These are phyloP conservation scores for Amylostereum areolatum DNA, from an alignment of 1,284 basidiomycete species.

Conservation along the genomic window DNA sequence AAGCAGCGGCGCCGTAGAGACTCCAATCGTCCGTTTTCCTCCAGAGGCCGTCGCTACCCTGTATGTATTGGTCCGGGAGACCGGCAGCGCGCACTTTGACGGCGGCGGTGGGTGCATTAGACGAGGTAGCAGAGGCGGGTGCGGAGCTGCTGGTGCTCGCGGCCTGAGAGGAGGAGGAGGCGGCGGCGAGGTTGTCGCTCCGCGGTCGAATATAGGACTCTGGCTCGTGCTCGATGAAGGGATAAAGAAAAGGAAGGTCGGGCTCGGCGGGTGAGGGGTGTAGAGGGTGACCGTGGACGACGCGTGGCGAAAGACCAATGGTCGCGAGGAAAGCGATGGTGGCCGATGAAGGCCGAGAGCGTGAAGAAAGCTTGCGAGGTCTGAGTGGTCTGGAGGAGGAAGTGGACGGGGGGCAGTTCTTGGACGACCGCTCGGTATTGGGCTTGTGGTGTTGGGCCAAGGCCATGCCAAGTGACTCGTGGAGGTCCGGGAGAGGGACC, in stretches of 20 bases:
- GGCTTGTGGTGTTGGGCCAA: conserved; percentile 1
- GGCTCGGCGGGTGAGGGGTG: conserved; percentile 15
- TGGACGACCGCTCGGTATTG: neutral
- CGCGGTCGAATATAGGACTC: conserved; percentile 7
- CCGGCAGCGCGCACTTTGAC: conserved; percentile 9
- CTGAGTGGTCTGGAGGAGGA: conserved; percentile 5
- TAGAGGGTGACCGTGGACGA: conserved; percentile 41
- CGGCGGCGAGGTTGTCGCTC: neutral
- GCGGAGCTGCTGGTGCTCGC: neutral
- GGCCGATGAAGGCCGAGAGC: conserved; percentile 29
- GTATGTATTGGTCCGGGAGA: conserved; percentile 47
- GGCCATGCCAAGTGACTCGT: too few species aligned
- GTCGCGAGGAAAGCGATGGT: conserved; percentile 51
- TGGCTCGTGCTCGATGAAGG: conserved; percentile 28
- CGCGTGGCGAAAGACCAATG: conserved; percentile 39
- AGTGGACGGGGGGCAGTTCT: neutral
- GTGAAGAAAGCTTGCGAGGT: conserved; percentile 2
- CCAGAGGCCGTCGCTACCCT: conserved; percentile 57
- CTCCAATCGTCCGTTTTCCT: conserved; percentile 50
- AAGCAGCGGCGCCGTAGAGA: conserved; percentile 56
- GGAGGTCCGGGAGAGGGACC: too few species aligned
- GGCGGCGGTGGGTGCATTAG: conserved; percentile 4
- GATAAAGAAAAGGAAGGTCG: conserved; percentile 59
- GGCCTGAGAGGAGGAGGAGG: neutral
- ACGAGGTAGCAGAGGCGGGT: conserved; percentile 1